Base-by-base conservation (phyloP, 1,284 basidiomycete genomes). In the Cystobasidiaceae sp. region DNA sequence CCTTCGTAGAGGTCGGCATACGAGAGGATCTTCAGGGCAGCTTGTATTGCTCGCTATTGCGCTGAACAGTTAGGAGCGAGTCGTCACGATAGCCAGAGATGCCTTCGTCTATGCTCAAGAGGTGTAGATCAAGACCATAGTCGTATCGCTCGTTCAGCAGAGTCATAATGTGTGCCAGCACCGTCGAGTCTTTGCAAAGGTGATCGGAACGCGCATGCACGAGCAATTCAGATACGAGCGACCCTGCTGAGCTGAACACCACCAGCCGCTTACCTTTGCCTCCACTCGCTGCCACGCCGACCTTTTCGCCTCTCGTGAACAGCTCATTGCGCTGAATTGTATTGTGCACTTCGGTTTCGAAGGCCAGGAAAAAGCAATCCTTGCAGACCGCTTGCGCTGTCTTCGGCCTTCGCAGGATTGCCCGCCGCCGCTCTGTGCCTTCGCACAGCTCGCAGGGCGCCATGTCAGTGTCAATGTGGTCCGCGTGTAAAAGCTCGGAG, bases 61-160 rank as follows among this genome's bases (percentile, higher is more conserved):
- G 84, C 78, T 98, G 97, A 52, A 99, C 96, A 0, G 96, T 97
- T 90, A 94, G 74, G 32, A 99, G 80, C 1, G 93, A 97, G 75
- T 97, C 96, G 75, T 99, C 96, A 62, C 94, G 84, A 76, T 99
- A 99, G 0, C 94, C 94, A 11, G 91, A 94, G 73, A 98, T 99
- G 0, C 94, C 94, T 77, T 99, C 96, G 75, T 99, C 96, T 76
- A 99, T 97, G 0, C 93, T 97, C 60, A 99, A 83, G 27, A 99
- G 80, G 76, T 90, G 94, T 23, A 99, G 79, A 52, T 96, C 86
- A 50, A 99, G 81, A 15, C 90, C 91, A 73, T 98, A 99, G 68
- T 88, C 79, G 77, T 97, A 94, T 57, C 93, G 85, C 73, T 94
- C 88, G 77, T 98, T 97, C 66, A 99, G 80, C 9, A 88, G 85